A percentile compares a stretch with the other conserved stretches of the same genome.
phyloP scores from a whole-genome alignment of 495 filamentous ascomycete species.

The Immersiella caudata region DNA sequence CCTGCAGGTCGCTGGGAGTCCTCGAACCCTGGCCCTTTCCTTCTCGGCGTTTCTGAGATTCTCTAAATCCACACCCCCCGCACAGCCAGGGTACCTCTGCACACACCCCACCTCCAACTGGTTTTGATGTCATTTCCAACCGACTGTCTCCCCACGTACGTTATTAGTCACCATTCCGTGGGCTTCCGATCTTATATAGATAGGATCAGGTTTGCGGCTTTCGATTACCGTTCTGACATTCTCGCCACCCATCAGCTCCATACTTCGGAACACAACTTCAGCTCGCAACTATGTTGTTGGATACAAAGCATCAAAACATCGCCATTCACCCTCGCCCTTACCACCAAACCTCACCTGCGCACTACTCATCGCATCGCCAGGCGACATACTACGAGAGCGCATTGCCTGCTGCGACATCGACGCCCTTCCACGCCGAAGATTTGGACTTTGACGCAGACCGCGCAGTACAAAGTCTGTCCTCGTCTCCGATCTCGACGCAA shows the following conservation, averaged over 20 bases:
- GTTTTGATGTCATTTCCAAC: slow-evolving; percentile 22
- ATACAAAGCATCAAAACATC: slow-evolving; percentile 17
- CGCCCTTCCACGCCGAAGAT: slow-evolving; percentile 24
- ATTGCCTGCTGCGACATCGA: not conserved
- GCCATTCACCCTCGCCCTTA: slow-evolving; percentile 21
- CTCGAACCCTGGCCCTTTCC: slow-evolving; percentile 4
- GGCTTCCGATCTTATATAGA: slow-evolving; percentile 4
- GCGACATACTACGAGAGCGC: slow-evolving; percentile 13
- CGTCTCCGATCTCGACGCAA: slow-evolving; percentile 39
- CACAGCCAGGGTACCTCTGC: slow-evolving; percentile 3
- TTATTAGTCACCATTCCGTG: slow-evolving; percentile 17
- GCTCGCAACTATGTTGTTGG: slow-evolving; percentile 24
- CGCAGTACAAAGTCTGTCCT: slow-evolving; percentile 31
- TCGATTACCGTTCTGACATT: not conserved
- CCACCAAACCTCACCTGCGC: slow-evolving; percentile 12
- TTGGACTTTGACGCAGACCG: slow-evolving; percentile 30
- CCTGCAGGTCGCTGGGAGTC: slow-evolving; percentile 12
- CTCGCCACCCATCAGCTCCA: slow-evolving; percentile 9
- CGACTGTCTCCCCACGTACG: slow-evolving; percentile 17
- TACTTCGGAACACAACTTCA: slow-evolving; percentile 15
- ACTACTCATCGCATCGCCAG: slow-evolving; percentile 9
- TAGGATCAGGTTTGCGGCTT: slow-evolving; percentile 1
- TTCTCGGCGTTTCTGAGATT: slow-evolving; percentile 29
- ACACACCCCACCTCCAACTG: slow-evolving; percentile 4
- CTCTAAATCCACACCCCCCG: not conserved